Evolutionary conservation across 2,329 filamentous ascomycete genomes (phyloP), one percentile per base, ranked within the genome.

Genomic region (Fusarium citri): DNA sequence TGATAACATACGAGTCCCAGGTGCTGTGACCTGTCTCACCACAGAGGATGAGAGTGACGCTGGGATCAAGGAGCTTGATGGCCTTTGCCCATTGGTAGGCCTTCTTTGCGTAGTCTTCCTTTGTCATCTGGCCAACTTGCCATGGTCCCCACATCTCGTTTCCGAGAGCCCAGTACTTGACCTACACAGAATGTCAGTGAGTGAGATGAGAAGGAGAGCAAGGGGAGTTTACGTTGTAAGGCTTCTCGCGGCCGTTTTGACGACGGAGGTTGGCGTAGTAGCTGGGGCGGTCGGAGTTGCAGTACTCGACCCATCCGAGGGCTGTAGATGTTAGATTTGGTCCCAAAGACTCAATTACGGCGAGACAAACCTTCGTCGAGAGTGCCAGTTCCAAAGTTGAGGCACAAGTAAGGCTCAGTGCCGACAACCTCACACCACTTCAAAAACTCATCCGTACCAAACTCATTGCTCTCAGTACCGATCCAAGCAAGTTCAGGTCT

Each of bases 371-470:
- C 78, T 74, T 78, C 78, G 41, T 78, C 77, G 3, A 80, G 80
- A 41, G 83, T 89, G 49, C 76, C 92, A 4, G 93, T 96, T 59
- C 92, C 93, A 78, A 96, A 91, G 82, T 96, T 96, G 60, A 96
- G 83, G 67, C 88, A 91, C 42, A 96, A 84, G 78, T 94, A 96
- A 7, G 93, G 93, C 82, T 94, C 91, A 0, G 92, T 91, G 25
- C 88, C 88, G 10, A 94, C 87, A 12, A 87, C 83, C 71, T 90
- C 85, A 68, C 92, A 93, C 92, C 92, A 95, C 72, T 90, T 86
- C 86, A 96, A 88, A 80, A 96, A 96, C 82, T 96, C 93, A 78
- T 96, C 92, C 1, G 93, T 96, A 60, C 93, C 93, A 75, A 96
- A 94, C 66, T 91, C 84, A 78, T 96, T 96, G 28, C 85, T 88